Base-by-base conservation (phyloP, 441 rosid species). In the Geranium incanum region DNA sequence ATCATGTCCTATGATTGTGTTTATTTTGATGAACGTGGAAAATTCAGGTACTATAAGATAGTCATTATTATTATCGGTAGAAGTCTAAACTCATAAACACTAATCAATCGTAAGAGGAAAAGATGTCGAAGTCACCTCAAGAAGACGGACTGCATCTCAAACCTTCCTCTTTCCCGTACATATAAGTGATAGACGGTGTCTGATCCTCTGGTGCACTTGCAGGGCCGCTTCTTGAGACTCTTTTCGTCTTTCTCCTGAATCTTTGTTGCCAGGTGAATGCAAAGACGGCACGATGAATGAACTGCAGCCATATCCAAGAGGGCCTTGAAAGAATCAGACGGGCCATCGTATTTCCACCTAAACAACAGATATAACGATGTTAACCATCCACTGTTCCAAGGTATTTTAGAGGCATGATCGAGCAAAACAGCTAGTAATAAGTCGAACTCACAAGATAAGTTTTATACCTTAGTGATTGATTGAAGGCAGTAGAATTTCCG, bases 271-370 rank as follows among this genome's bases (percentile, higher is more conserved):
- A 93, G 78, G 77, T 89, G 89, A 78, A 91, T 85, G 82, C 96
- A 93, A 74, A 91, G 92, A 18, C 97, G 97, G 66, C 98, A 93
- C n/a, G 98, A 88, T 59, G 97, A 93, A 65, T 91, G 97, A 67
- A 91, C 97, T 1, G 89, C 93, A 45, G 97, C 88, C 98, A 91
- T 93, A 79, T 93, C 97, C 77, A 93, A 81, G 21, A 93, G 90
- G 74, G 97, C 97, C 84, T 89, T 91, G 81, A 91, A 93, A 4
- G 43, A 28, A 28, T 28, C 33, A 28, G 33, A 28, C 3, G 33
- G 33, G 33, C 33, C 33, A 28, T 91, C 87, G 1, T 86, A 83
- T 76, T 93, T 93, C 98, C 98, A 93, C 85, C 95, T 91, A 72
- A 79, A 52, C 11, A 77, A 75, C 52, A 75, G 12, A 23, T 48